A percentile compares a stretch with the other conserved stretches of the same genome.
Conservation (phyloP, 2,329 filamentous ascomycete genomes). For the Rosellinia necatrix region DNA sequence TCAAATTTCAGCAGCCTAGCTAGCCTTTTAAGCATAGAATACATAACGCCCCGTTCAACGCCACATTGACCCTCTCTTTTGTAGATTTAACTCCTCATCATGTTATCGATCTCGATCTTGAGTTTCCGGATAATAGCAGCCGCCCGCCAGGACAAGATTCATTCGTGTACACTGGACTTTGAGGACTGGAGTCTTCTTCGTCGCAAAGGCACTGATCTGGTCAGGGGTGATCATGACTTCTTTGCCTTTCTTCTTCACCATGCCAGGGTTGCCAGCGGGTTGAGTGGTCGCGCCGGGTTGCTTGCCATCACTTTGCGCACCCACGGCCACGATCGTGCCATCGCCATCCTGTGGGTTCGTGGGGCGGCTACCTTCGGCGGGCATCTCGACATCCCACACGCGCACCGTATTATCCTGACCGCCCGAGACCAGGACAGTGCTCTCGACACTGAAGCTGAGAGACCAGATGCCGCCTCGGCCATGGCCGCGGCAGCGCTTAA, state of each 20-base stretch:
- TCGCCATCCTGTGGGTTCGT: slow-evolving; percentile 46
- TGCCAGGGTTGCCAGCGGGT: slow-evolving; percentile 39
- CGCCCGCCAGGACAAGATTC: slow-evolving; percentile 89
- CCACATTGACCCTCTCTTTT: not conserved
- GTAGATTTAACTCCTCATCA: not conserved
- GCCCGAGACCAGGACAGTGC: slow-evolving; percentile 84
- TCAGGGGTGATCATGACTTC: slow-evolving; percentile 90
- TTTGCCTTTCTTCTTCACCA: slow-evolving; percentile 77
- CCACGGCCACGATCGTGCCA: slow-evolving; percentile 48
- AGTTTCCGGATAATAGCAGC: slow-evolving; percentile 64
- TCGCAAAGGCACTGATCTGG: slow-evolving; percentile 92
- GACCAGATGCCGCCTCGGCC: slow-evolving; percentile 93
- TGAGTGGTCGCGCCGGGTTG: slow-evolving; percentile 39
- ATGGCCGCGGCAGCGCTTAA: slow-evolving; percentile 94
- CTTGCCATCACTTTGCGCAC: slow-evolving; percentile 48
- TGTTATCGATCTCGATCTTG: slow-evolving; percentile 36
- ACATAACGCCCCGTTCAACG: slow-evolving; percentile 24
- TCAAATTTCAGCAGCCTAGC: slow-evolving; percentile 16
- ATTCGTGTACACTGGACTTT: slow-evolving; percentile 93
- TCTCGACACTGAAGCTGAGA: slow-evolving; percentile 91
- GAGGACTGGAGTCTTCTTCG: slow-evolving; percentile 94
- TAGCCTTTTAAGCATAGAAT: not conserved
- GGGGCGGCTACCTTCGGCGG: slow-evolving; percentile 60
- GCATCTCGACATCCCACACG: slow-evolving; percentile 85
- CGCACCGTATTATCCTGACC: slow-evolving; percentile 92